A percentile compares a stretch with the other conserved stretches of the same genome.
Conservation (phyloP, 2,329 filamentous ascomycete genomes). For the Aspergillus novofumigatus region DNA sequence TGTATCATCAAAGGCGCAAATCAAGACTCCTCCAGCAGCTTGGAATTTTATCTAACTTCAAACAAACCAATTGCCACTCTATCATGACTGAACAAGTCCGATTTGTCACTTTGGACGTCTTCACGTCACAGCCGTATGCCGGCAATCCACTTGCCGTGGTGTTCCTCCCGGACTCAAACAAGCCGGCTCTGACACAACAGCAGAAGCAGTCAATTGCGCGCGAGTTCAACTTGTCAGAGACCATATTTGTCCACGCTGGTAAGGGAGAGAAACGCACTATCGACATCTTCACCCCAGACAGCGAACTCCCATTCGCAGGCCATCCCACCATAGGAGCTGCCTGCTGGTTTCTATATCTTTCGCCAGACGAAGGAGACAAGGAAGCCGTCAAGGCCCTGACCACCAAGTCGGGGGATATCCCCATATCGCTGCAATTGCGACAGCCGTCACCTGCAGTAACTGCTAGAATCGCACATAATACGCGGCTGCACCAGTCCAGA, state of each 20-base stretch:
- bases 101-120: slow-evolving; percentile 41
- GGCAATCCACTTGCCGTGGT: slow-evolving; percentile 58
- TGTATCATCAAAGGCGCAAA: not conserved
- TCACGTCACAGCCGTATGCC: slow-evolving; percentile 37
- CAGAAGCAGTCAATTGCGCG: slow-evolving; percentile 52
- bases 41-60: not conserved
- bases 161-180: slow-evolving; percentile 32
- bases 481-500: slow-evolving; percentile 29
- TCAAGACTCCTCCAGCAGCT: not conserved
- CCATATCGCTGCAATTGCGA: slow-evolving; percentile 30
- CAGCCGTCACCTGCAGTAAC: slow-evolving; percentile 1
- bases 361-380: slow-evolving; percentile 14
- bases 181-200: slow-evolving; percentile 39
- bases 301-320: slow-evolving; percentile 55
- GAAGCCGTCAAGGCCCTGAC: slow-evolving; percentile 35
- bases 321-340: slow-evolving; percentile 57
- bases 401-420: slow-evolving; percentile 57
- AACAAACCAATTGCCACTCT: not conserved
- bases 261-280: slow-evolving; percentile 28
- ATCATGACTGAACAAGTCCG: slow-evolving; percentile 23
- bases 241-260: slow-evolving; percentile 48
- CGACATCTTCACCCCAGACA: slow-evolving; percentile 51
- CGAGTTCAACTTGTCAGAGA: slow-evolving; percentile 58
- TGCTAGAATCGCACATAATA: slow-evolving; percentile 34
- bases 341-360: slow-evolving; percentile 39